These are phyloP conservation scores for Fragosphaeria purpurea DNA, from an alignment of 2,329 filamentous ascomycete genomes.

Conservation along the genomic window DNA sequence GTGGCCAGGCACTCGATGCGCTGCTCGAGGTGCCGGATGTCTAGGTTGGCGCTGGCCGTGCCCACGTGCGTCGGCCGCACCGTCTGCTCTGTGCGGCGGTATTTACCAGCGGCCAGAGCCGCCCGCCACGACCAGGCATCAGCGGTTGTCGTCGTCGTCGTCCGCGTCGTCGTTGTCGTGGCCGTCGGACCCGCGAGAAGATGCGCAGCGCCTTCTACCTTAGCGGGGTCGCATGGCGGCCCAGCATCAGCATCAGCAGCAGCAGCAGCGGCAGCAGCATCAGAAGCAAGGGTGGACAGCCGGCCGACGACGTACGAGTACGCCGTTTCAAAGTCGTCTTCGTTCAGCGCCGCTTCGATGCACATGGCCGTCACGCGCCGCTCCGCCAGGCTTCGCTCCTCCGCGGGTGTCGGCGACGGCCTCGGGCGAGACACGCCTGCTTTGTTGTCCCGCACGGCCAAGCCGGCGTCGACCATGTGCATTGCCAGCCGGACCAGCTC, in stretches of 20 bases:
- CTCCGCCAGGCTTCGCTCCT: constrained; percentile 35
- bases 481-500: constrained; percentile 60
- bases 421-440: constrained; percentile 9
- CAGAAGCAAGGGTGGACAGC: constrained; percentile 33
- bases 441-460: constrained; percentile 26
- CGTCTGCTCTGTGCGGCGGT: constrained; percentile 47
- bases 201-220: too few species aligned
- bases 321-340: constrained; percentile 77
- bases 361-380: constrained; percentile 70
- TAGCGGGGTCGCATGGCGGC: background rate
- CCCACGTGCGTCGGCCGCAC: constrained; percentile 49
- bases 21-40: constrained; percentile 67
- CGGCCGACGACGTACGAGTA: constrained; percentile 74
- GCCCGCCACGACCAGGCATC: constrained; percentile 72
- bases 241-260: constrained; percentile 11
- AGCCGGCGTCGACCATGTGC: constrained; percentile 53
- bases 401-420: constrained; percentile 15
- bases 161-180: too few species aligned
- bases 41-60: constrained; percentile 47
- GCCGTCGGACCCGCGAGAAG: too few species aligned
- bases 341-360: constrained; percentile 62
- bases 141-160: too few species aligned
- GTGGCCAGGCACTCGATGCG: constrained; percentile 71
- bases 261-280: constrained; percentile 11
- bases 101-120: constrained; percentile 67